Base-by-base conservation (phyloP, 148 eudicot species). In the Vaccinium myrtillus region DNA sequence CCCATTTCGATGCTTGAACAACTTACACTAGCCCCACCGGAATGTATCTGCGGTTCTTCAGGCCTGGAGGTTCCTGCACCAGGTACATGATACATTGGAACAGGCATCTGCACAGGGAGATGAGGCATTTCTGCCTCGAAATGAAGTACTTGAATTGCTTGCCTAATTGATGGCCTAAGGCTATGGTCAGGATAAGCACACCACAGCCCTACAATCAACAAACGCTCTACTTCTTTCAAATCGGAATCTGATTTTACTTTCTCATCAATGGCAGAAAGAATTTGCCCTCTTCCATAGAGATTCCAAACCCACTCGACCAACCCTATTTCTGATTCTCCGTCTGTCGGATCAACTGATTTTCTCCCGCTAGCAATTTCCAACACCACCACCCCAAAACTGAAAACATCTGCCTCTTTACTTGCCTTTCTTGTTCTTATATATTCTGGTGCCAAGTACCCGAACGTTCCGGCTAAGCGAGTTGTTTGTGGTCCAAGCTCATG, bases 141-240 rank as follows among this genome's bases (percentile, higher is more conserved):
- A 75, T 84, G 88, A 1, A 93, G 88, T 23, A 84, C 92, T 16
- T 83, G 88, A 36, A 82, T 81, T 1, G 84, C 94, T 86, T 93
- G 93, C 81, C 87, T 82, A 36, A 91, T 90, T 0, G 93, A 88
- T 11, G 95, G 94, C 59, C 95, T 79, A 46, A 49, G 16, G 12
- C 58, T 89, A 8, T 63, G 48, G 73, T 93, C 91, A 11, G 94
- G 94, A 55, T 91, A 91, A 50, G 89, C 90, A 85, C 93, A 90
- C 94, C 95, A 93, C 58, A 93, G 77, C 51, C 93, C 93, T 0
- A 88, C 86, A 39, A 89, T 88, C 88, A 91, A 75, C 84, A 91
- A 84, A 63, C 89, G 81, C 78, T 92, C 92, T 0, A 84, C 71
- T 83, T 93, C 85, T 59, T 87, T 83, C 18, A 6, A 71, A 1